These are phyloP conservation scores for Plantago major DNA, from an alignment of 257 asterid species.

Conservation along the genomic window DNA sequence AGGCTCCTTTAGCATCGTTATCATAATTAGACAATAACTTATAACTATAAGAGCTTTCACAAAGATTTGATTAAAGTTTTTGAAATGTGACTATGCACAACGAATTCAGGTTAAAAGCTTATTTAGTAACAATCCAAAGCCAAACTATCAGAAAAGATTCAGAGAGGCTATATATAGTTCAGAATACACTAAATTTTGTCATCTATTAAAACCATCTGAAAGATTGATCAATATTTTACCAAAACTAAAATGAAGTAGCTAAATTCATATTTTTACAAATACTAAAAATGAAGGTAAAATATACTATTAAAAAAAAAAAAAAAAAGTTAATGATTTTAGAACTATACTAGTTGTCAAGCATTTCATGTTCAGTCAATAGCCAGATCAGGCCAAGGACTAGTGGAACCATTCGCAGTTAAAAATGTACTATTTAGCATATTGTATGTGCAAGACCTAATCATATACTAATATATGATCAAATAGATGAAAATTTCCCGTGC, in stretches of 20 bases:
- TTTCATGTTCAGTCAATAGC: constrained; percentile 9
- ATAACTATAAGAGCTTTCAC: constrained; percentile 3
- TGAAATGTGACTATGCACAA: constrained; percentile 1
- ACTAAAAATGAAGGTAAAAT: background rate
- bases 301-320: background rate
- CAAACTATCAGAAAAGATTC: background rate
- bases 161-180: background rate
- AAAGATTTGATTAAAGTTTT: background rate
- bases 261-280: no score
- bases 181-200: background rate
- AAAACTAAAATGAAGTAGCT: constrained; percentile 8
- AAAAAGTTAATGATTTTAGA: background rate
- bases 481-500: constrained; percentile 30
- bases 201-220: background rate
- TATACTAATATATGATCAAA: constrained; percentile 13
- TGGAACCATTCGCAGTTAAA: constrained; percentile 8
- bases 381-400: constrained; percentile 12
- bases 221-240: background rate
- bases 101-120: background rate
- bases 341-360: background rate
- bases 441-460: background rate
- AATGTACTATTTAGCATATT: background rate
- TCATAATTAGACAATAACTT: no score
- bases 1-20: no score
- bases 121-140: background rate